phyloP scores from a whole-genome alignment of 2,329 filamentous ascomycete genomes.

The Clonostachys rhizophaga region DNA sequence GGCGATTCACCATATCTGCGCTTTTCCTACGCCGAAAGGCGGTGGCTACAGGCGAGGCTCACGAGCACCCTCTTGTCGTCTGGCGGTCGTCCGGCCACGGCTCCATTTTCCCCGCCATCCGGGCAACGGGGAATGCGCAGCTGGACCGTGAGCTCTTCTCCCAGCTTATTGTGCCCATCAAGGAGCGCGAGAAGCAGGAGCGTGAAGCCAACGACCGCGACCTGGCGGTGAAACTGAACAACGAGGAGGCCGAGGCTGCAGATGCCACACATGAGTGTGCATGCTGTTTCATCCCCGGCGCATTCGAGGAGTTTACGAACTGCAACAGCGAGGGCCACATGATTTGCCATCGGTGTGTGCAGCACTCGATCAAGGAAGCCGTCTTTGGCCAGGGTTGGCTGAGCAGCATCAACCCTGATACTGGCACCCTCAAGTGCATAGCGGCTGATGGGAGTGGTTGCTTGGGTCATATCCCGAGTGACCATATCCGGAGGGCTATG shows the following conservation, averaged over 20 bases:
- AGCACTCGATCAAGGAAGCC: slow-evolving; percentile 77
- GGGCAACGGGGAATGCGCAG: slow-evolving; percentile 60
- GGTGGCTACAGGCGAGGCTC: slow-evolving; percentile 44
- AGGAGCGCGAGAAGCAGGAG: slow-evolving; percentile 30
- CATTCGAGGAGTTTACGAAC: slow-evolving; percentile 71
- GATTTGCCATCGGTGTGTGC: slow-evolving; percentile 79
- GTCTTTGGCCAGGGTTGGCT: slow-evolving; percentile 92
- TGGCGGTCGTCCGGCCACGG: slow-evolving; percentile 55
- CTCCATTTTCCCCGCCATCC: slow-evolving; percentile 55
- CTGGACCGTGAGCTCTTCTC: slow-evolving; percentile 58
- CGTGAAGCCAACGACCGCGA: slow-evolving; percentile 46
- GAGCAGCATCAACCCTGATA: slow-evolving; percentile 68
- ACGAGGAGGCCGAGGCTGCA: slow-evolving; percentile 51
- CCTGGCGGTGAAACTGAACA: slow-evolving; percentile 50
- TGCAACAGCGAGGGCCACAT: slow-evolving; percentile 67
- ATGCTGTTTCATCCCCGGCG: slow-evolving; percentile 68
- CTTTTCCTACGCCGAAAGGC: slow-evolving; percentile 64
- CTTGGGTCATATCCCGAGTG: slow-evolving; percentile 63
- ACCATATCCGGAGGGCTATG: slow-evolving; percentile 70
- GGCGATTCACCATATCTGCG: slow-evolving; percentile 69
- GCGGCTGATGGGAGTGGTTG: slow-evolving; percentile 71
- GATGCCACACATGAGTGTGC: slow-evolving; percentile 64
- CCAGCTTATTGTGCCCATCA: slow-evolving; percentile 50
- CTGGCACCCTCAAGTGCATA: slow-evolving; percentile 77
- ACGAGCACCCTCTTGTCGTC: slow-evolving; percentile 58